Evolutionary conservation across 345 rosid genomes (phyloP), one percentile per base, ranked within the genome.

Genomic region (Aurinia saxatilis): DNA sequence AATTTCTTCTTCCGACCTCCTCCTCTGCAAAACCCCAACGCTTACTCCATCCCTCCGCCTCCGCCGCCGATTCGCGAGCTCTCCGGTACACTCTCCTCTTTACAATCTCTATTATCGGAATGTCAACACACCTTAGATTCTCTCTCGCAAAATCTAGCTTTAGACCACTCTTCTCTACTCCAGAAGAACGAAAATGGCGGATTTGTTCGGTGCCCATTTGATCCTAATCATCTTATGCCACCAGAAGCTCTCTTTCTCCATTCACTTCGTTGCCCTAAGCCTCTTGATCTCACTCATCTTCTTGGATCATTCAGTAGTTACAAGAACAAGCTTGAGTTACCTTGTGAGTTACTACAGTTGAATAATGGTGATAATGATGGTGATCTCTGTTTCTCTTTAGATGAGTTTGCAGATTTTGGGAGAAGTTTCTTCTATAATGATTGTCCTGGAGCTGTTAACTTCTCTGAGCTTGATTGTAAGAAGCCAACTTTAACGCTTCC

Each of bases 221-320:
- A 81, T 49, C 77, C 74, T 2, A 79, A 83, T 72, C 96, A 88
- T 65, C 83, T 77, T 50, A 63, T 84, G 78, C 91, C 95, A 2
- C 86, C 93, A 0, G 81, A 82, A 15, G 61, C 84, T 14, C 95
- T 88, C 67, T 88, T 88, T 51, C 59, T 71, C 46, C 96, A 88
- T 75, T 79, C 83, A 36, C 86, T 91, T 50, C 75, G 48, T 44
- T 89, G 95, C 83, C 86, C 89, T 13, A 60, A 75, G 35, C 72
- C 83, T 39, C 61, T 81, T 38, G 73, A 78, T 30, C 53, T 80
- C 35, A 23, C 74, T 35, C 63, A 79, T 6, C 79, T 81, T 27
- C 60, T 79, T 27, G 33, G 51, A 31, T 73, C 83, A 7, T 77
- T 77, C 7, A 73, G 68, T 67, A 73, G 70, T 55, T 83, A 84